Conservation (phyloP, 768 basidiomycete species). For the Pholiota conissans region DNA sequence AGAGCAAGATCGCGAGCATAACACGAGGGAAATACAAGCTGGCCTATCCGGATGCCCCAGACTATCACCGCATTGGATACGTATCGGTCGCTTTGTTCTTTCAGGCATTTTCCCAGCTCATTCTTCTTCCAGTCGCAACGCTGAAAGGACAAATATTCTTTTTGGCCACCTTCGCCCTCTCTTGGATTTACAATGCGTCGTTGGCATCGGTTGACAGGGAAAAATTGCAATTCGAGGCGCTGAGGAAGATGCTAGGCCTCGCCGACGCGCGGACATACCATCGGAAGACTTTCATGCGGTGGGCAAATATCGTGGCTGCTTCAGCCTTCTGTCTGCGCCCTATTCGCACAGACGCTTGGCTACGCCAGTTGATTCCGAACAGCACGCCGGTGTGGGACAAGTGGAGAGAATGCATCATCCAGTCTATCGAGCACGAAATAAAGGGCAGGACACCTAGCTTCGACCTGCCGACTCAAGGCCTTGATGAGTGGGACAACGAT, state of each 20-base stretch:
- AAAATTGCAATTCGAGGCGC: constrained; percentile 1
- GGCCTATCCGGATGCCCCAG: constrained; percentile 4
- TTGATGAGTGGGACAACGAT: not conserved
- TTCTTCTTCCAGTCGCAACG: constrained; percentile 13
- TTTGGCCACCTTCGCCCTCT: constrained; percentile 10
- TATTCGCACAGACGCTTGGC: not conserved
- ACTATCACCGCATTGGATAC: constrained; percentile 11
- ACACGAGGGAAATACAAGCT: constrained; percentile 6
- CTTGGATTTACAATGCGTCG: constrained; percentile 17
- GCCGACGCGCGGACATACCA: not conserved
- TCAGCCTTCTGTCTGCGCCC: not conserved
- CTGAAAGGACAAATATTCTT: constrained; percentile 15
- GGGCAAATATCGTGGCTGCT: constrained; percentile 6
- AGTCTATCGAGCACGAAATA: not conserved
- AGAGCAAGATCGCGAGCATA: constrained; percentile 9
- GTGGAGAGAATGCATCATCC: not conserved
- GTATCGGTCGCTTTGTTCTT: constrained; percentile 8
- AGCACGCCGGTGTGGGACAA: too few species aligned
- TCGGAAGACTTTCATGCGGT: constrained; percentile 7
- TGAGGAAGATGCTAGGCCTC: not conserved
- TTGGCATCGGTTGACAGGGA: constrained; percentile 10
- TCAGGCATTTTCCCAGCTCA: constrained; percentile 14
- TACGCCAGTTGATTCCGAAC: constrained; percentile 10
- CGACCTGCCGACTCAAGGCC: not conserved
- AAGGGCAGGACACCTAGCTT: too few species aligned